Base-by-base conservation (phyloP, 2,329 filamentous ascomycete genomes). In the Aureobasidium sp. region DNA sequence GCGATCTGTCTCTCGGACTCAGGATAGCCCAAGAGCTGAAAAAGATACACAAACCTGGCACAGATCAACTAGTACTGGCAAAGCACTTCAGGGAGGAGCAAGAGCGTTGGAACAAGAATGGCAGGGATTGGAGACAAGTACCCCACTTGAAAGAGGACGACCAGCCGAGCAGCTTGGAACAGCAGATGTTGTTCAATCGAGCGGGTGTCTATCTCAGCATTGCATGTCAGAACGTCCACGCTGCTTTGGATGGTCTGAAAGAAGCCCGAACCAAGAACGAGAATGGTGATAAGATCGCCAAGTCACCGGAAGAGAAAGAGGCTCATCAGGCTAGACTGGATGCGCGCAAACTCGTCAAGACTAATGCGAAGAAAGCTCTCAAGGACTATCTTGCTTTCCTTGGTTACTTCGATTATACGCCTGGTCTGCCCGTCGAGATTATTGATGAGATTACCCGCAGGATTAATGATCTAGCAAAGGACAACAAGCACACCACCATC, bases 361-460 rank as follows among this genome's bases (percentile, higher is more conserved):
- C 81, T 0, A 86, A 88, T 72, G 90, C 90, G 3, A 92, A 90
- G 73, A 82, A 86, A 61, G 89, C 90, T 1, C 75, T 94, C 27
- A 82, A 86, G 63, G 90, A 94, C 74, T 91, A 89, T 70, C 78
- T 86, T 67, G 78, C 82, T 27, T 94, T 90, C 69, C 76, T 95
- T 42, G 84, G 85, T 1, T 79, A 85, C 63, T 86, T 94, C 65
- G 88, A 94, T 68, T 94, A 94, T 73, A 89, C 90, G 0, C 88
- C 89, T 0, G 83, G 88, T 51, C 73, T 89, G 45, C 82, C 87
- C 8, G 74, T 82, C 47, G 81, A 85, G 48, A 75, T 84, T 30
- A 82, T 80, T 21, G 82, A 85, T 60, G 80, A 81, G 45, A 83
- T 84, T 64, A 73, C 81, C 59, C 75, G 81, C 47, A 83, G 82